Evolutionary conservation across 176 grass and related monocot species (phyloP), one percentile per base, ranked within the genome.

Genomic region (Themeda triandra): DNA sequence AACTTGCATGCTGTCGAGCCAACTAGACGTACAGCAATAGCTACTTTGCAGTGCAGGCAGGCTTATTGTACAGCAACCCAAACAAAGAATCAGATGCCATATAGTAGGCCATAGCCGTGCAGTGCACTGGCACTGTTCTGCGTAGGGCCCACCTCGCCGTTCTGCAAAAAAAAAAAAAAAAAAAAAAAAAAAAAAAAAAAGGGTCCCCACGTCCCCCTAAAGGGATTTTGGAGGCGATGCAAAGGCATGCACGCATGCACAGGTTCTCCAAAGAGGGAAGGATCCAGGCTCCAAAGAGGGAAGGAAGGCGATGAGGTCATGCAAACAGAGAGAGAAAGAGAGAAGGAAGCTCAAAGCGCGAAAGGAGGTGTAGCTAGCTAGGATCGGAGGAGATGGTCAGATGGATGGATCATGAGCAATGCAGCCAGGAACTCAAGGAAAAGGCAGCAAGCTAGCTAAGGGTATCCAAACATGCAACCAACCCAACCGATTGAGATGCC

Each of bases 401-500:
- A 45, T 45, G 42, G 48, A 54, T 58, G 56, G 56, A 27, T 60
- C 56, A 25, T 62, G 58, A 62, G 58, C 58, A 62, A 27, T 60
- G 58, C 58, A 27, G 58, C 58, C 58, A 62, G 13, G 60, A 32
- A 0, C 21, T 15, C 5, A 29, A 63, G 60, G 54, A 41, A 42
- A 42, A 65, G 44, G 17, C 30, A 70, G 42, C 32, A 32, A 4
- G 30, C 8, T 2, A 45, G 13, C 12, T 2, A 42, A 53, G n/a
- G n/a, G n/a, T 45, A 48, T 51, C 0, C 51, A 56, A n/a, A 1
- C 54, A 59, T 58, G 23, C 79, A 81, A 53, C 30, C 62, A 53
- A 65, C 31, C 71, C 60, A 54, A 66, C 32, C 72, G 17, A 72
- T 72, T 15, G 24, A 74, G 71, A 85, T 85, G 63, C 63, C 24